Evolutionary conservation across 1,284 basidiomycete genomes (phyloP).

Genomic region (Chalciporus sp.): DNA sequence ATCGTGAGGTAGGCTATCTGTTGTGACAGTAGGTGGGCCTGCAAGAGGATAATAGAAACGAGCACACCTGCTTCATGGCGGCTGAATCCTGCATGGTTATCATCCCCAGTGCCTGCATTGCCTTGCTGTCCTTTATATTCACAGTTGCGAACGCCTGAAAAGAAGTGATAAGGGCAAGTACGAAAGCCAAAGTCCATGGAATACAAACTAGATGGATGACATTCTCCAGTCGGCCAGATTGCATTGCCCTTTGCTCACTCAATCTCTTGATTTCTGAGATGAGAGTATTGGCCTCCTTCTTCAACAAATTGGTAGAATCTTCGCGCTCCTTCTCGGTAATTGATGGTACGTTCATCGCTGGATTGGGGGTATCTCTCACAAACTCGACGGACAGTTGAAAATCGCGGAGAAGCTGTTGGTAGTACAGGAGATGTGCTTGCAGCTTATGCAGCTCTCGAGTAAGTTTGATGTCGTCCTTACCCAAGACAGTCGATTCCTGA

Average conservation of each 20-base stretch:
- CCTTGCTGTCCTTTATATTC: constrained; percentile 49
- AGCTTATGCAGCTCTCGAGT: constrained; percentile 54
- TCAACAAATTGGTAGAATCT: constrained; percentile 35
- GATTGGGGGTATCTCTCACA: constrained; percentile 46
- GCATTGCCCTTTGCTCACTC: constrained; percentile 43
- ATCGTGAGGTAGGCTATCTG: constrained; percentile 36
- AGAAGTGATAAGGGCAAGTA: neutral
- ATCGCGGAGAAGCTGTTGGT: constrained; percentile 51
- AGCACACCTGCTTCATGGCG: constrained; percentile 51
- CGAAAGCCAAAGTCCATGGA: neutral
- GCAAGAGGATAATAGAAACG: neutral
- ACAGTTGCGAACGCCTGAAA: constrained; percentile 51
- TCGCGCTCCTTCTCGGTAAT: constrained; percentile 12
- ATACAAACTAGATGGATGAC: constrained; percentile 47
- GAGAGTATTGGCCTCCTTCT: constrained; percentile 46
- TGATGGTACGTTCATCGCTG: constrained; percentile 37
- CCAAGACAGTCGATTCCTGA: constrained; percentile 48
- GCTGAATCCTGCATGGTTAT: constrained; percentile 48
- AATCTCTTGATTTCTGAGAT: constrained; percentile 49
- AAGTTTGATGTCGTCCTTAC: constrained; percentile 38
- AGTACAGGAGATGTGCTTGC: constrained; percentile 56
- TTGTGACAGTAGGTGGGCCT: constrained; percentile 5
- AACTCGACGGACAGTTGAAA: constrained; percentile 53
- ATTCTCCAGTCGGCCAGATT: constrained; percentile 50
- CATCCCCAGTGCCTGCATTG: constrained; percentile 48